Evolutionary conservation across 2,329 filamentous ascomycete genomes (phyloP).

Genomic region (Tolypocladium endophyticum): DNA sequence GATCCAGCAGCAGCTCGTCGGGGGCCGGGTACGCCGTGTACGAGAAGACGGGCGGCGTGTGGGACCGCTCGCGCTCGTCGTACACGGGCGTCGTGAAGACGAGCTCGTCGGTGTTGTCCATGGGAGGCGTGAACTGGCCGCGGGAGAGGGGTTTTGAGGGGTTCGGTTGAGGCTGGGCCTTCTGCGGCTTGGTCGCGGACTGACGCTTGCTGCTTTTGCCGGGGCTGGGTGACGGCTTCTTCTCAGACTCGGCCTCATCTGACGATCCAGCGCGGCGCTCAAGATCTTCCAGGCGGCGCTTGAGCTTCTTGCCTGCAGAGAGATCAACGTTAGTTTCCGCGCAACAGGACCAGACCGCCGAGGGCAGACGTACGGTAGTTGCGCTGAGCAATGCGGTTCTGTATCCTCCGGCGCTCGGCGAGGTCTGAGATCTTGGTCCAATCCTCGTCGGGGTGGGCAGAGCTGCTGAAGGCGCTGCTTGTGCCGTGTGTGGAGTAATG

Average conservation of each 20-base stretch:
- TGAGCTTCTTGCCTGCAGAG: constrained; percentile 72
- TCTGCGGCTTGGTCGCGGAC: constrained; percentile 10
- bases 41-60: constrained; percentile 58
- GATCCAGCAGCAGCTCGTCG: constrained; percentile 51
- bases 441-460: constrained; percentile 91
- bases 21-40: constrained; percentile 59
- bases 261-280: constrained; percentile 60
- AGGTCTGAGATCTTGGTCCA: constrained; percentile 99
- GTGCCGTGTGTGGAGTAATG: constrained; percentile 66
- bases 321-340: background rate
- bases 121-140: constrained; percentile 51
- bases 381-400: constrained; percentile 94
- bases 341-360: too few relatives aligned
- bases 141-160: constrained; percentile 31
- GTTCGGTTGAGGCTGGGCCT: constrained; percentile 12
- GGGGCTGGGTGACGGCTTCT: constrained; percentile 21
- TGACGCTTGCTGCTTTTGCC: constrained; percentile 34
- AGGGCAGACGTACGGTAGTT: constrained; percentile 85
- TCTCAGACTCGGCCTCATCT: constrained; percentile 35
- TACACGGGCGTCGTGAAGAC: constrained; percentile 47
- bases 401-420: constrained; percentile 84
- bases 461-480: constrained; percentile 90
- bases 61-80: constrained; percentile 58
- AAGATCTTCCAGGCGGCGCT: constrained; percentile 77
- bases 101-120: constrained; percentile 52